Base-by-base conservation (phyloP, 768 basidiomycete species). In the Podaxis sp. region DNA sequence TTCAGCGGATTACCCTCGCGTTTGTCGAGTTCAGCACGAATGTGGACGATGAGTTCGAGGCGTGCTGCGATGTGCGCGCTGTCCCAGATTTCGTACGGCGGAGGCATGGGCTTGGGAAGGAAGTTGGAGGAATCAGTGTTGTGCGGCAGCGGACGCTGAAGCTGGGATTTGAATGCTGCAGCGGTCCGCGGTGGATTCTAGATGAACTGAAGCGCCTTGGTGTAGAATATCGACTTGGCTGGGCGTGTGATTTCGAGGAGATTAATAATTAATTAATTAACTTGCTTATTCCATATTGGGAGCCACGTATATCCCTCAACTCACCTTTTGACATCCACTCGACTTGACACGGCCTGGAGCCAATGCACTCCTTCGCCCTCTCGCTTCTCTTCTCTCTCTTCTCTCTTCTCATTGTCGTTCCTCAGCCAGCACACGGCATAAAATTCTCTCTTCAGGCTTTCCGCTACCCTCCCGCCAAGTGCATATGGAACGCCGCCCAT, bases 401-500 rank as follows among this genome's bases (percentile, higher is more conserved):
- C 66, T 74, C 63, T 63, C 73, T 63, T 67, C 71, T 63, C 63
- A 72, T 39, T 57, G 19, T 63, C 24, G 9, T 76, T 40, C 68
- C 79, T 15, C 68, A 78, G 42, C 66, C 72, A 17, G 66, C 69
- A 17, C 68, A 72, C 4, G 93, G 92, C 55, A 92, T 99, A 77
- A 99, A 98, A 76, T 97, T 99, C 75, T 73, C 82, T 40, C 79
- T 97, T 24, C 84, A 77, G 36, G 87, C 95, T 0, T 82, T 82
- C 65, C 85, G 87, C 64, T 85, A 89, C 67, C 95, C 96, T 0
- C 76, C 81, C 28, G 70, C 84, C 66, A 95, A 94, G 76, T 98
- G 96, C 76, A 89, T 99, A 61, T 99, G 97, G 97, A 97, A 99
- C 73, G 80, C 90, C 24, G 96, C 89, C 8, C 92, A 95, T 70